Evolutionary conservation across 2,329 filamentous ascomycete species (phyloP).

Genomic region (Penicillium sp.): DNA sequence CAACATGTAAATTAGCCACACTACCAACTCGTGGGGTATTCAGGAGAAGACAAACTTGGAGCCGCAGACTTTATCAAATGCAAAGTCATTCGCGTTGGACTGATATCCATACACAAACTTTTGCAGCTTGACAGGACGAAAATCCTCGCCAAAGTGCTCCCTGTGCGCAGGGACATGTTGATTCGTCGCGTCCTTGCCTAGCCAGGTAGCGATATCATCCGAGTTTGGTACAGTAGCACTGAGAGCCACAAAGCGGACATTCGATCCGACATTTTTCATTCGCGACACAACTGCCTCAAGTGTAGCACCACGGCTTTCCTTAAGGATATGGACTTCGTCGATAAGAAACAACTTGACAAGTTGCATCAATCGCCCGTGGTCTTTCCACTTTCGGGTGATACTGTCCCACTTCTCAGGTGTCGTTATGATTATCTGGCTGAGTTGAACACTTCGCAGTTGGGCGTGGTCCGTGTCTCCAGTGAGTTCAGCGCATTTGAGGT

Average conservation of each 20-base stretch:
- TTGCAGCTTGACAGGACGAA: conserved; percentile 72
- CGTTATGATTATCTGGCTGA: conserved; percentile 77
- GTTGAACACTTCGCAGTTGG: conserved; percentile 67
- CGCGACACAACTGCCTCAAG: conserved; percentile 81
- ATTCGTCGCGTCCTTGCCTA: conserved; percentile 64
- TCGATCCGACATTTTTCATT: conserved; percentile 76
- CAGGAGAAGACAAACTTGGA: conserved; percentile 45
- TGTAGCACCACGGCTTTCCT: conserved; percentile 73
- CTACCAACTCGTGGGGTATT: not conserved
- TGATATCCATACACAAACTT: conserved; percentile 75
- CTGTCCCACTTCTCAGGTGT: conserved; percentile 93
- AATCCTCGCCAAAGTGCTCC: conserved; percentile 74
- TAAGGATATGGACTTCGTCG: conserved; percentile 84
- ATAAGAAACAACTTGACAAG: conserved; percentile 78
- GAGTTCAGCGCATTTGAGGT: conserved; percentile 69
- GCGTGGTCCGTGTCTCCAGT: conserved; percentile 74
- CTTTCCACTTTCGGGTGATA: conserved; percentile 81
- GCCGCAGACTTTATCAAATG: conserved; percentile 70
- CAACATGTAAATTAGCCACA: conserved; percentile 2
- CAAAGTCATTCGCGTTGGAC: conserved; percentile 66
- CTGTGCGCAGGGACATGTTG: conserved; percentile 62
- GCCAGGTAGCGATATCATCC: conserved; percentile 74
- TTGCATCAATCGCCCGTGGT: conserved; percentile 71
- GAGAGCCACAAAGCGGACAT: conserved; percentile 75
- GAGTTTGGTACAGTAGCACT: conserved; percentile 84